phyloP scores from a whole-genome alignment of 805 yeast species.

The Yarrowia bubula region DNA sequence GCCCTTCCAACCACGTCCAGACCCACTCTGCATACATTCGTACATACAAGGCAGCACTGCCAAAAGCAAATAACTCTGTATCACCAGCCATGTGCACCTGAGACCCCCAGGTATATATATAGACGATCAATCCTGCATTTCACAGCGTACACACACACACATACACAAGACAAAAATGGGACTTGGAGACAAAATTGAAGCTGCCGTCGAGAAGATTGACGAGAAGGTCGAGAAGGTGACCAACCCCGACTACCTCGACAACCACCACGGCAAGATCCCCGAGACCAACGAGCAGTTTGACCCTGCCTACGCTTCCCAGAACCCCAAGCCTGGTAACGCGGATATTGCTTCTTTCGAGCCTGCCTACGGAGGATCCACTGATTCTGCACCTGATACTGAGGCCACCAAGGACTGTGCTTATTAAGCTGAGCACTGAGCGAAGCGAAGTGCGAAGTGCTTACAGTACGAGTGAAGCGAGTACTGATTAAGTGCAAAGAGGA shows the following conservation, averaged over 20 bases:
- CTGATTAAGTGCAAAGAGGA: no score
- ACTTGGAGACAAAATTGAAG: conserved; percentile 4
- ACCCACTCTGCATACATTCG: background rate
- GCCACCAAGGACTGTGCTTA: conserved; percentile 24
- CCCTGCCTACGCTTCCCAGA: conserved; percentile 16
- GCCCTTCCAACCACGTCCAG: background rate
- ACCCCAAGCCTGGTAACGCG: conserved; percentile 10
- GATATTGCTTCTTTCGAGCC: conserved; percentile 19
- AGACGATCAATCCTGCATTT: no score
- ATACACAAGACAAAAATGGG: background rate
- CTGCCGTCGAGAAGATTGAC: conserved; percentile 17
- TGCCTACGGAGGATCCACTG: conserved; percentile 9
- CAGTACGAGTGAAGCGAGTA: no score
- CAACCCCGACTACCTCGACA: conserved; percentile 1
- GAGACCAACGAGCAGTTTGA: conserved; percentile 25
- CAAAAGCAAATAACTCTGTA: background rate
- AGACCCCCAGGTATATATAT: background rate
- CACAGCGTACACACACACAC: background rate
- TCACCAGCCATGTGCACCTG: background rate
- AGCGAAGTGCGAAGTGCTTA: no score
- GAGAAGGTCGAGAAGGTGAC: conserved; percentile 23
- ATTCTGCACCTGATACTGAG: background rate
- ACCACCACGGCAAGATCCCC: background rate
- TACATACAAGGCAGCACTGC: background rate
- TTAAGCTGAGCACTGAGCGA: background rate